Conservation (phyloP, 495 filamentous ascomycete genomes). For the Penicillium paxilli region DNA sequence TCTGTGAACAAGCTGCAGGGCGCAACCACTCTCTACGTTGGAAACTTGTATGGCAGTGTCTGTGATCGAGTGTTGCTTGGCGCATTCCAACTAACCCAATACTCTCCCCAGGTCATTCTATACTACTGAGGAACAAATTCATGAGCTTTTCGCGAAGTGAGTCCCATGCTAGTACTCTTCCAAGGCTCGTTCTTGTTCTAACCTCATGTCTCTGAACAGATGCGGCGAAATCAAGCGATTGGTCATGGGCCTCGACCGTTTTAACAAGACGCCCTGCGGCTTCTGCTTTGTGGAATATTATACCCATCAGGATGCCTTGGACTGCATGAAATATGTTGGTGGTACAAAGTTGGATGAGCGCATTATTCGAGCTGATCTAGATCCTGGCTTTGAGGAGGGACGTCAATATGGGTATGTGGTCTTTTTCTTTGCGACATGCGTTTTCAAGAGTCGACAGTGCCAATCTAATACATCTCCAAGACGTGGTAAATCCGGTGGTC, state of each 20-base stretch:
- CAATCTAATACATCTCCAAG: slow-evolving; percentile 33
- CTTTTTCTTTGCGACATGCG: neutral
- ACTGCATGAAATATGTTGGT: slow-evolving; percentile 97
- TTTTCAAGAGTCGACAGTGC: too few relatives aligned
- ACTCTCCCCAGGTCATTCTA: slow-evolving; percentile 82
- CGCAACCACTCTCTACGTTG: slow-evolving; percentile 94
- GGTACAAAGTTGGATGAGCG: slow-evolving; percentile 98
- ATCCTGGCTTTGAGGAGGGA: slow-evolving; percentile 94
- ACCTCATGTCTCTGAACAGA: slow-evolving; percentile 32
- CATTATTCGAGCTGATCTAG: slow-evolving; percentile 93
- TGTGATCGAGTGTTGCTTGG: neutral
- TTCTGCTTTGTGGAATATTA: slow-evolving; percentile 99
- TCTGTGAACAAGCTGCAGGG: slow-evolving; percentile 74
- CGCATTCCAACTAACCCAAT: slow-evolving; percentile 29
- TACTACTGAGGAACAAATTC: slow-evolving; percentile 98
- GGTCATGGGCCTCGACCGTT: slow-evolving; percentile 97
- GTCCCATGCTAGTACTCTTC: slow-evolving; percentile 5
- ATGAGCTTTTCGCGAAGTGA: slow-evolving; percentile 91
- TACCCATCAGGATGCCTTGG: slow-evolving; percentile 91
- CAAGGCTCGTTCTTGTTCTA: neutral
- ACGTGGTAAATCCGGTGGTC: slow-evolving; percentile 87
- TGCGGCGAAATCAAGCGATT: slow-evolving; percentile 97
- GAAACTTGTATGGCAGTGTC: slow-evolving; percentile 74
- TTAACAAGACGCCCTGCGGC: slow-evolving; percentile 95
- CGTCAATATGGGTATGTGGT: slow-evolving; percentile 80